Evolutionary conservation across 2,329 filamentous ascomycete genomes (phyloP), one percentile per base, ranked within the genome.

Genomic region (Arthrobotrys pseudoclavata): DNA sequence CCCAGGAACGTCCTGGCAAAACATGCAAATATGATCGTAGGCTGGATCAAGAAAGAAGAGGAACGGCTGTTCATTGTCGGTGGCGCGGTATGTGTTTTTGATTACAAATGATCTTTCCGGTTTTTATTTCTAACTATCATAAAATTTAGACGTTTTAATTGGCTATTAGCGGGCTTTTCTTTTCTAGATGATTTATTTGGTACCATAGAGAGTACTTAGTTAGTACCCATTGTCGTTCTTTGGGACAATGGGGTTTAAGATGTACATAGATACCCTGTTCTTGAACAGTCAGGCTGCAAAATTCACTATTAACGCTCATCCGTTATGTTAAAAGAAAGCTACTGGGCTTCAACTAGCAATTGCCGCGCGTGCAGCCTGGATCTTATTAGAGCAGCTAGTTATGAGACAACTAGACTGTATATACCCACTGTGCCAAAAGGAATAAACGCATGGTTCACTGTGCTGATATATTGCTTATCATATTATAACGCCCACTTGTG

Each of bases 31-130:
- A 91, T 91, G 84, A 89, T 99, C 61, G 90, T 96, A 4, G 92
- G 96, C 82, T 99, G 95, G 94, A 91, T 95, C 1, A 91, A 92
- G 82, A 88, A 90, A 80, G 96, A 99, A 84, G 95, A 98, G 84
- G 94, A 98, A 84, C 87, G 96, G 71, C 86, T 98, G 4, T 99
- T 99, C 82, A 97, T 99, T 76, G 96, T 99, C 82, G 96, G 96
- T 0, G 96, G 96, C n/a, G 96, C 94, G 50, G 95, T 98, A 80
- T 74, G 79, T 79, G 50, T 50, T 70, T 75, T 70, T 76, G 50
- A 76, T 57, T 45, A 61, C 48, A 76, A 68, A 57, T 61, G 47
- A 55, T 31, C 50, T 24, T 31, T 31, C 31, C 26, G 22, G 37
- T n/a, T 63, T 67, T 20, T 74, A 26, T 37, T 20, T 53, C 67